Conservation (phyloP, 305 asterid species). For the Fraxinus baroniana region DNA sequence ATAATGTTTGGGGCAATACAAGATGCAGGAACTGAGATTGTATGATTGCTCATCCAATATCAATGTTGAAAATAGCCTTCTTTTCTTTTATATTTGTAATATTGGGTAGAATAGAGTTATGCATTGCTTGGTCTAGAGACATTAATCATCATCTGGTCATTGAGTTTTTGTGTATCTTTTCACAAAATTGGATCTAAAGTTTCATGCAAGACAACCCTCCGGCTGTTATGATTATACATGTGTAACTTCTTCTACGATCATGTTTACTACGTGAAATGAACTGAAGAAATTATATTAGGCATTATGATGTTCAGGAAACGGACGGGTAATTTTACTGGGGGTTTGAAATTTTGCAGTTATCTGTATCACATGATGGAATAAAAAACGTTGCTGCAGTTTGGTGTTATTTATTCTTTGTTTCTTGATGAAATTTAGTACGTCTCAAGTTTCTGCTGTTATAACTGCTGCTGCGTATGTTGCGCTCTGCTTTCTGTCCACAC, state of each 20-base stretch:
- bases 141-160: neutral
- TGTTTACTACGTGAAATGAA: neutral
- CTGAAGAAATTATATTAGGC: neutral
- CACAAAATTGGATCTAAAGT: neutral
- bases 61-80: neutral
- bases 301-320: neutral
- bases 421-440: neutral
- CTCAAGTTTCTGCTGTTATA: neutral
- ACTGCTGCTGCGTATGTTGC: neutral
- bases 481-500: neutral
- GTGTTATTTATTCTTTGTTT: neutral
- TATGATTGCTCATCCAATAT: neutral
- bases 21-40: neutral
- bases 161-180: neutral
- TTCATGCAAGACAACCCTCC: neutral
- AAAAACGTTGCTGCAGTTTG: conserved; percentile 7
- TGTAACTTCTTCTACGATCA: neutral
- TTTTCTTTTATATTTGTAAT: neutral
- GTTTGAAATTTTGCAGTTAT: neutral
- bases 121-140: neutral
- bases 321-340: conserved; percentile 8
- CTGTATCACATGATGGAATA: conserved; percentile 3
- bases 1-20: neutral
- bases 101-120: neutral
- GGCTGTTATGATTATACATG: neutral